Evolutionary conservation across 768 basidiomycete species (phyloP).

Genomic region (Lyophyllum shimeji): DNA sequence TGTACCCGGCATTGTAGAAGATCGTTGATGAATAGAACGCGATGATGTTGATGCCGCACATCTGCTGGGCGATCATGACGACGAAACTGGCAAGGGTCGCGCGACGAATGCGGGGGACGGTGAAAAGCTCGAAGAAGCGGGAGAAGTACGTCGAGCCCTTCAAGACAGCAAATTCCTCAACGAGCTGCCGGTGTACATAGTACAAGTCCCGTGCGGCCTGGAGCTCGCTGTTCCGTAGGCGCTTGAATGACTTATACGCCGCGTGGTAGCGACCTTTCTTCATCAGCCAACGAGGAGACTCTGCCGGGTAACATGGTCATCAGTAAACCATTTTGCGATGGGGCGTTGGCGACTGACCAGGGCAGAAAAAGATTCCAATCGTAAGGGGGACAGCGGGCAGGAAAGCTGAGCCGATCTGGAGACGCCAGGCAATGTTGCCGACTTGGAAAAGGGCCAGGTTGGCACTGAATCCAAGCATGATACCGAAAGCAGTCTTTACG

Average conservation of each 20-base stretch:
- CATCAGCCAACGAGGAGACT: slow-evolving; percentile 87
- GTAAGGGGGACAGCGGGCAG: slow-evolving; percentile 51
- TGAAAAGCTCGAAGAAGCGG: slow-evolving; percentile 71
- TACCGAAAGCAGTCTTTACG: slow-evolving; percentile 73
- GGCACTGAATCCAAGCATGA: slow-evolving; percentile 68
- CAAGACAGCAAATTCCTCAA: slow-evolving; percentile 61
- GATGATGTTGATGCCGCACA: slow-evolving; percentile 78
- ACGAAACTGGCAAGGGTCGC: slow-evolving; percentile 51
- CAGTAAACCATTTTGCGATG: background rate
- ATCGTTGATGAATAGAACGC: slow-evolving; percentile 83
- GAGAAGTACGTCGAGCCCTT: slow-evolving; percentile 45
- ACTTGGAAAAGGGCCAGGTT: slow-evolving; percentile 60
- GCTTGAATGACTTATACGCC: slow-evolving; percentile 64
- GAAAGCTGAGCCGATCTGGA: slow-evolving; percentile 76
- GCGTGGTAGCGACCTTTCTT: slow-evolving; percentile 70
- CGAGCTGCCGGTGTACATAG: slow-evolving; percentile 72
- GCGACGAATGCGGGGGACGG: slow-evolving; percentile 60
- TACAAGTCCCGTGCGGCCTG: slow-evolving; percentile 81
- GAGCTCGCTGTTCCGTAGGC: slow-evolving; percentile 66
- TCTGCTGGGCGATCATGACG: slow-evolving; percentile 75
- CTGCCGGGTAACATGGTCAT: slow-evolving; percentile 24
- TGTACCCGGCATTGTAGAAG: slow-evolving; percentile 62
- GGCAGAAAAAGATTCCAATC: slow-evolving; percentile 52
- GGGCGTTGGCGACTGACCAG: slow-evolving; percentile 30
- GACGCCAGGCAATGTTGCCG: slow-evolving; percentile 73